These are phyloP conservation scores for Backusella sp. DNA, from an alignment of 192 early-diverging fungal species.

Conservation along the genomic window DNA sequence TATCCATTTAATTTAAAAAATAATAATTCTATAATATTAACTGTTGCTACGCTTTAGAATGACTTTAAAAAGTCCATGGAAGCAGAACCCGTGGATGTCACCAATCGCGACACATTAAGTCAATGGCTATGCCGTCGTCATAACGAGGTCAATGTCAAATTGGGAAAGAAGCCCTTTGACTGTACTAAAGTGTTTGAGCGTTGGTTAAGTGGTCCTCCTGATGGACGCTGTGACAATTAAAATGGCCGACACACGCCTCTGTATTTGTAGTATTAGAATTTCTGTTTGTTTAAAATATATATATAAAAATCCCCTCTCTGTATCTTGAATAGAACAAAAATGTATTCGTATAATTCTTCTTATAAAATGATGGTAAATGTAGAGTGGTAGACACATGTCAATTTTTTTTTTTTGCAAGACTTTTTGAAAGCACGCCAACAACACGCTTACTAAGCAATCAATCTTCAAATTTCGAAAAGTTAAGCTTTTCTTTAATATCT, in stretches of 20 bases:
- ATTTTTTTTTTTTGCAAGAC: too few species aligned
- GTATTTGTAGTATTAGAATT: background rate
- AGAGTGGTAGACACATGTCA: too few species aligned
- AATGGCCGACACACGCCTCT: background rate
- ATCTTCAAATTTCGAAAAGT: too few species aligned
- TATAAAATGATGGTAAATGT: too few species aligned
- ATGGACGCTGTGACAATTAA: slow-evolving; percentile 65
- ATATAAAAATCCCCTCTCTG: too few species aligned
- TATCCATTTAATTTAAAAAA: too few species aligned
- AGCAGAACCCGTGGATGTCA: slow-evolving; percentile 73
- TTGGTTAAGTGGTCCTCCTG: slow-evolving; percentile 80
- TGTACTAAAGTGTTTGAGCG: slow-evolving; percentile 92
- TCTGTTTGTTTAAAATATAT: too few species aligned
- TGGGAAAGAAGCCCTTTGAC: slow-evolving; percentile 91
- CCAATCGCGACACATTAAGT: slow-evolving; percentile 61
- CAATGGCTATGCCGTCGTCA: slow-evolving; percentile 94
- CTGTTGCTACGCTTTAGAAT: slow-evolving; percentile 20
- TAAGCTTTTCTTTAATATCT: too few species aligned
- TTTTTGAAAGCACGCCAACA: too few species aligned
- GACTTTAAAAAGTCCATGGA: slow-evolving; percentile 81
- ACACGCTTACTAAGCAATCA: too few species aligned
- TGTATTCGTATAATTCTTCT: too few species aligned
- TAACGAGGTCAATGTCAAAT: slow-evolving; percentile 90
- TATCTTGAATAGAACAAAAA: too few species aligned
- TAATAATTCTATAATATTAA: background rate